A percentile compares a stretch with the other conserved stretches of the same genome.
phyloP scores from a whole-genome alignment of 2,329 filamentous ascomycete genomes.

The Hypoxylon sp. region DNA sequence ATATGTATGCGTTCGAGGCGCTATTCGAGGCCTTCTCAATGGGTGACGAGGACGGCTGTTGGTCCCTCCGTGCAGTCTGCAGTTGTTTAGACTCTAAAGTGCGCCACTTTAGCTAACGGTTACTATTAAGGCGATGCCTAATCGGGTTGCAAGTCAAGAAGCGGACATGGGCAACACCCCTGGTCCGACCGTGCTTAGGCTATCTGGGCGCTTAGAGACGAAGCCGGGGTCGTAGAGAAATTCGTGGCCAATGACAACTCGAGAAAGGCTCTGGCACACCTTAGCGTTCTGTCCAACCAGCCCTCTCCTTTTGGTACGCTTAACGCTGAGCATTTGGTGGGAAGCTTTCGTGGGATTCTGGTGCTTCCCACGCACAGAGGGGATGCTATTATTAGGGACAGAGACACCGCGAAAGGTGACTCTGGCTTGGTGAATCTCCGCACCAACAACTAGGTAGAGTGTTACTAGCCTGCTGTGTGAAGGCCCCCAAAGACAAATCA shows the following conservation, averaged over 20 bases:
- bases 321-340: slow-evolving; percentile 48
- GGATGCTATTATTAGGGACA: slow-evolving; percentile 54
- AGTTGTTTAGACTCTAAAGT: slow-evolving; percentile 33
- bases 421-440: slow-evolving; percentile 45
- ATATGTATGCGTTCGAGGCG: slow-evolving; percentile 37
- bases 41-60: slow-evolving; percentile 38
- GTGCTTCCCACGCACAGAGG: slow-evolving; percentile 31
- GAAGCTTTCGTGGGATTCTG: slow-evolving; percentile 45
- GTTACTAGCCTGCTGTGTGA: slow-evolving; percentile 45
- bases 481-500: slow-evolving; percentile 53
- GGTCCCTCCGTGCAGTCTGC: slow-evolving; percentile 45
- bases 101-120: slow-evolving; percentile 42
- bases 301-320: slow-evolving; percentile 43
- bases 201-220: slow-evolving; percentile 53
- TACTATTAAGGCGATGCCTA: slow-evolving; percentile 41
- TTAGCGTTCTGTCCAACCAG: slow-evolving; percentile 53
- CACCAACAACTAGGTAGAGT: slow-evolving; percentile 44
- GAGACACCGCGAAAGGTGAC: slow-evolving; percentile 30
- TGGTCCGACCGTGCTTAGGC: slow-evolving; percentile 43
- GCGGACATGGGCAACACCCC: slow-evolving; percentile 48
- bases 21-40: slow-evolving; percentile 35
- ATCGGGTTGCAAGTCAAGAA: slow-evolving; percentile 47
- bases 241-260: slow-evolving; percentile 48
- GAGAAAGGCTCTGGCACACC: slow-evolving; percentile 47
- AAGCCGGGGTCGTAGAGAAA: slow-evolving; percentile 46